Evolutionary conservation across 1,284 basidiomycete species (phyloP).

Genomic region (Neolentinus lepideus): DNA sequence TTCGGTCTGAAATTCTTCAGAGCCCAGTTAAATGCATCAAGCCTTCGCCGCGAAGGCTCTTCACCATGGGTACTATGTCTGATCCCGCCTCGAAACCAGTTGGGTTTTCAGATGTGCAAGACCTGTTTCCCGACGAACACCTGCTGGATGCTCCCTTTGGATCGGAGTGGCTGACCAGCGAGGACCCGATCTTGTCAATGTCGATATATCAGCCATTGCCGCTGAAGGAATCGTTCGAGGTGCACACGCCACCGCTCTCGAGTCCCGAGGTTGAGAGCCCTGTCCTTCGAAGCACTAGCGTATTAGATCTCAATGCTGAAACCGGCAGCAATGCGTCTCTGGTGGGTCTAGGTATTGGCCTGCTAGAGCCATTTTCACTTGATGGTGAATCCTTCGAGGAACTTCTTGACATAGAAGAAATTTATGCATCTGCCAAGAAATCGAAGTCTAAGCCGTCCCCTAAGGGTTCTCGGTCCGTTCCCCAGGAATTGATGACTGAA

Average conservation of each 20-base stretch:
- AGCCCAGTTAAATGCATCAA: not conserved
- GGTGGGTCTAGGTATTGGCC: not conserved
- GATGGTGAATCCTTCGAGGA: not conserved
- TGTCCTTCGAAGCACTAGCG: not conserved
- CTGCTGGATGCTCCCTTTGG: not conserved
- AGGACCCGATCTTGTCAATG: not conserved
- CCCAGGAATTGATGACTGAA: not conserved
- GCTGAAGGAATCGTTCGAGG: not conserved
- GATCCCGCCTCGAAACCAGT: not conserved
- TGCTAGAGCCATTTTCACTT: not conserved
- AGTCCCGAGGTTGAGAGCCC: conserved; percentile 2
- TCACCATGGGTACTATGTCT: not conserved
- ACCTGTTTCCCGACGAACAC: no score
- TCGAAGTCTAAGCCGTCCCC: not conserved
- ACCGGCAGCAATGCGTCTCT: not conserved
- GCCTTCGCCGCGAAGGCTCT: not conserved
- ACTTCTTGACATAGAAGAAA: not conserved
- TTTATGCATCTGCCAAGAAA: not conserved
- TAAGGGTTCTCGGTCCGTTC: not conserved
- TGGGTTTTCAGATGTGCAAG: no score
- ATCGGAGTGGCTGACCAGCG: not conserved
- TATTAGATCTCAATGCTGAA: not conserved
- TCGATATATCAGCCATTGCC: not conserved
- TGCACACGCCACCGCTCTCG: not conserved
- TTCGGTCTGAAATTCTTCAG: not conserved